Conservation (phyloP, 2,329 filamentous ascomycete genomes). For the Claviceps digitariae region DNA sequence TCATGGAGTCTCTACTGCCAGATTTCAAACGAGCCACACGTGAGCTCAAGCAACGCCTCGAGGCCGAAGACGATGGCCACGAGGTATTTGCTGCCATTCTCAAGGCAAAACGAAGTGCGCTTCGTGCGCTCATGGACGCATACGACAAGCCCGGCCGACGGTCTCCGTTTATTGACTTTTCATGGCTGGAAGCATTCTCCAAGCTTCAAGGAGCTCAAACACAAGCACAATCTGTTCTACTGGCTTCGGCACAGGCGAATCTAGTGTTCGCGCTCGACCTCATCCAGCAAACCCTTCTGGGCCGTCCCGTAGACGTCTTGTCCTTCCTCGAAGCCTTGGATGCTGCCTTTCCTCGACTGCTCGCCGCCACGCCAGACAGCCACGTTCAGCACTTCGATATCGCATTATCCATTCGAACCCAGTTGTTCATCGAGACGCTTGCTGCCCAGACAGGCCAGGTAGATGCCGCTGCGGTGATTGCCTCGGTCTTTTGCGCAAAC, state of each 20-base stretch:
- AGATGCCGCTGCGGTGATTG: slow-evolving; percentile 12
- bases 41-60: slow-evolving; percentile 4
- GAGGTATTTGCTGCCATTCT: not conserved
- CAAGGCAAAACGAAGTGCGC: not conserved
- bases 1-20: not conserved
- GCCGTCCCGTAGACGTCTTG: slow-evolving; percentile 7
- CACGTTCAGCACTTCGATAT: slow-evolving; percentile 10
- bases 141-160: not conserved
- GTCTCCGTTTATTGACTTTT: slow-evolving; percentile 17
- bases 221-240: not conserved
- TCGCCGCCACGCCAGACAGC: slow-evolving; percentile 11
- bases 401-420: slow-evolving; percentile 24
- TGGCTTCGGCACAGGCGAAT: slow-evolving; percentile 20
- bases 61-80: not conserved
- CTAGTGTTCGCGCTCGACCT: slow-evolving; percentile 21
- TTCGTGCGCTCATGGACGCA: not conserved
- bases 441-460: slow-evolving; percentile 4
- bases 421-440: slow-evolving; percentile 18
- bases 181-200: slow-evolving; percentile 5
- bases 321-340: slow-evolving; percentile 20
- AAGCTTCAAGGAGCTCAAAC: not conserved
- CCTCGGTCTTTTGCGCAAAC: slow-evolving; percentile 17
- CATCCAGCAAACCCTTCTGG: slow-evolving; percentile 9
- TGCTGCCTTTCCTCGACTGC: slow-evolving; percentile 16
- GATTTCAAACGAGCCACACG: slow-evolving; percentile 3